Percentiles rank a stretch among this genome's conserved stretches.
Conservation (phyloP, 1,139 yeast species). For the Debaryomyces udenii region DNA sequence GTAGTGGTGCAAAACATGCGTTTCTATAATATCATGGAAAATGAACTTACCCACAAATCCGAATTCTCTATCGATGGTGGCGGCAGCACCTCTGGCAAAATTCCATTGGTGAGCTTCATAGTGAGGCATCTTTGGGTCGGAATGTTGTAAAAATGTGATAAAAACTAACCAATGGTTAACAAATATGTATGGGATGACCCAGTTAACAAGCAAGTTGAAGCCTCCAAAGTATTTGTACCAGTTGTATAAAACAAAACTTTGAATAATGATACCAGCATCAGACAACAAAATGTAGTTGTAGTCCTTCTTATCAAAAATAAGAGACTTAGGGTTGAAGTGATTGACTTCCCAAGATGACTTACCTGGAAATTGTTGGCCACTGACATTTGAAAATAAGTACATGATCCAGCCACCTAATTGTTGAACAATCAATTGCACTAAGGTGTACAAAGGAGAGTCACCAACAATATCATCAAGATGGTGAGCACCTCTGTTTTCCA, state of each 20-base stretch:
- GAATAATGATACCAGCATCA: slow-evolving; percentile 54
- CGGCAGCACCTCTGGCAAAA: slow-evolving; percentile 69
- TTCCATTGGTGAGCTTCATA: slow-evolving; percentile 61
- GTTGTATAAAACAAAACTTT: slow-evolving; percentile 44
- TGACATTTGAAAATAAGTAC: slow-evolving; percentile 52
- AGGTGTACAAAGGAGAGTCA: slow-evolving; percentile 58
- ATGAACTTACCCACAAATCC: slow-evolving; percentile 61
- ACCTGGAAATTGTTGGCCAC: slow-evolving; percentile 53
- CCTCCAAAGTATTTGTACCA: slow-evolving; percentile 53
- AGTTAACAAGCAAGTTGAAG: slow-evolving; percentile 51
- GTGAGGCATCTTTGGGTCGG: slow-evolving; percentile 61
- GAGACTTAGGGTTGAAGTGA: slow-evolving; percentile 58
- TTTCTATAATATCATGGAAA: slow-evolving; percentile 67
- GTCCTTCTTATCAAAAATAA: slow-evolving; percentile 56
- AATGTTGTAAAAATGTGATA: slow-evolving; percentile 63
- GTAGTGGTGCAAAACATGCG: slow-evolving; percentile 65
- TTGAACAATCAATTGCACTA: slow-evolving; percentile 46
- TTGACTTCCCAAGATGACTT: slow-evolving; percentile 33
- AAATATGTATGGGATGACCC: slow-evolving; percentile 58
- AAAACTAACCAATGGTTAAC: slow-evolving; percentile 69
- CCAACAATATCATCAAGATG: slow-evolving; percentile 51
- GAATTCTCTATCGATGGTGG: slow-evolving; percentile 63
- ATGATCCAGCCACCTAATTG: slow-evolving; percentile 58
- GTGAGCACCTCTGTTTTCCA: slow-evolving; percentile 27
- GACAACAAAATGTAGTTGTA: slow-evolving; percentile 57